Base-by-base conservation (phyloP, 208 protist genomes). In the Leishmania aethiopica region DNA sequence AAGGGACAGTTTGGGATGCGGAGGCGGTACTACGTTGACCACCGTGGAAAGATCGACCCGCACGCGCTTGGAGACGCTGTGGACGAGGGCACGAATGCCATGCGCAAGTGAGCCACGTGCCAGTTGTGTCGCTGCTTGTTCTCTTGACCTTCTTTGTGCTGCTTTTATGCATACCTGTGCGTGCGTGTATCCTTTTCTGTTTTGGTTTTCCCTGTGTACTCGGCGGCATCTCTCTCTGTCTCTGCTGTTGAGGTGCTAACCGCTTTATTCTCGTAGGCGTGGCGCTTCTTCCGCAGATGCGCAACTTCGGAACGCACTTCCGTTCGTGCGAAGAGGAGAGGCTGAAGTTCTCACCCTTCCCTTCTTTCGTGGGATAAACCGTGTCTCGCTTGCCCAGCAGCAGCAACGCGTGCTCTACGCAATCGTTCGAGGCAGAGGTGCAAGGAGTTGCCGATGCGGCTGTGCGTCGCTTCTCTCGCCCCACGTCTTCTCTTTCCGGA, bases 1-100 rank as follows among this genome's bases (percentile, higher is more conserved):
- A 89, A 88, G 78, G 93, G 92, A 0, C 74, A 95, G 78, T 97
- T 94, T 81, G 94, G 94, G 13, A 97, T 97, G 92, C 92, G 94
- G 11, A 86, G 94, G 8, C 92, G 94, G 2, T 81, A 92, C 32
- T 88, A 90, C 45, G 55, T 92, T 1, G 83, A 82, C 32, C 78
- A 80, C 69, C 76, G 85, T 47, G 70, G 66, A 15, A 85, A 87
- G 37, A 84, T 93, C 15, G 80, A 90, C 80, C 32, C 88, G 11
- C 64, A 81, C 1, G 51, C 69, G 2, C 75, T 96, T 1, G 86
- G 87, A 28, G 70, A 84, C 2, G 91, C 90, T 3, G 53, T 95
- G 57, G 91, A 84, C 6, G 88, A 87, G n/a, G 82, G 88, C 49
- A 90, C 89, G 10, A 93, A 95, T 75, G 91, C 92, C 0, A 91